Conservation (phyloP, 73 alveolate genomes). For the Stentor coeruleus region DNA sequence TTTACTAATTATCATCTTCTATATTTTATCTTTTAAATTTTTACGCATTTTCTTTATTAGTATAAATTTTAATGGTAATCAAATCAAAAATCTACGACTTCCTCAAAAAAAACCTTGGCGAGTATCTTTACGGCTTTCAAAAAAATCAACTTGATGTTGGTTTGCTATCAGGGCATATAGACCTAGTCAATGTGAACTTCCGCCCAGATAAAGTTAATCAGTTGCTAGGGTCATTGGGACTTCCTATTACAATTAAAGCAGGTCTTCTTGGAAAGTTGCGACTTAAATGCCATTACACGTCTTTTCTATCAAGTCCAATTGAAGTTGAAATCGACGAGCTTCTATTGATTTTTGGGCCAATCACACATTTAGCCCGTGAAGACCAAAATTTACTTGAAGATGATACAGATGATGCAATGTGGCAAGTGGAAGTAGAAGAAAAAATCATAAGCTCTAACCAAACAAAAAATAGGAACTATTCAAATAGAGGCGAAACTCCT, state of each 20-base stretch:
- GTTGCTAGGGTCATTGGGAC: not conserved
- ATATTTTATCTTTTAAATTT: too few species aligned
- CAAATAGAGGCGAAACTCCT: too few species aligned
- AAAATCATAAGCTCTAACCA: too few species aligned
- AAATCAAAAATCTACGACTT: slow-evolving; percentile 2
- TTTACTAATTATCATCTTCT: too few species aligned
- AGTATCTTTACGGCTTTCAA: slow-evolving; percentile 2
- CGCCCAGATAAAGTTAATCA: not conserved
- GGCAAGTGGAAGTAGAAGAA: too few species aligned
- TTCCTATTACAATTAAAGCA: not conserved
- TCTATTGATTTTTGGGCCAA: not conserved
- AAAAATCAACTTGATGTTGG: not conserved
- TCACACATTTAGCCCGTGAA: not conserved
- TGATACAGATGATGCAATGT: too few species aligned
- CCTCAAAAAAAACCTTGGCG: not conserved
- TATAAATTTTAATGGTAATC: slow-evolving; percentile 1
- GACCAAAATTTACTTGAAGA: not conserved
- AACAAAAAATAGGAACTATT: too few species aligned
- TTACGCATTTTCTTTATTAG: too few species aligned
- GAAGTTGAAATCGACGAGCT: not conserved
- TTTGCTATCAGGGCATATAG: not conserved
- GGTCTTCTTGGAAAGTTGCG: not conserved
- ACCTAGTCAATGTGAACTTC: not conserved
- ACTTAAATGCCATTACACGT: slow-evolving; percentile 10
- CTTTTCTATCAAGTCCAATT: not conserved